phyloP scores from a whole-genome alignment of 2,329 filamentous ascomycete genomes.

The Exophiala calicioides region DNA sequence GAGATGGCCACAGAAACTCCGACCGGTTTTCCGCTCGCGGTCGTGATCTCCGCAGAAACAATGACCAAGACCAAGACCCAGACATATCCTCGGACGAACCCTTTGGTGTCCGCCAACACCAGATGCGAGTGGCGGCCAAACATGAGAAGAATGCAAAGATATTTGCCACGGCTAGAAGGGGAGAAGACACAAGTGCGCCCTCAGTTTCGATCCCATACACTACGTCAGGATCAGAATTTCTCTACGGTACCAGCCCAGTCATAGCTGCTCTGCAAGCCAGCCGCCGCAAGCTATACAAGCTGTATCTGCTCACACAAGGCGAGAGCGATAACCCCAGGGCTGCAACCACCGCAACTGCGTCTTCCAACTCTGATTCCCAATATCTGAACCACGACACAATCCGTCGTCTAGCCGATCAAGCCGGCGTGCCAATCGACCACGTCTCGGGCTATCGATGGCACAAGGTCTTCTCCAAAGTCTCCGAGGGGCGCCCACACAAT shows the following conservation, averaged over 20 bases:
- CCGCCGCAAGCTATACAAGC: conserved; percentile 74
- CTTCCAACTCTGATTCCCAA: too few relatives aligned
- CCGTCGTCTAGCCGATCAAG: conserved; percentile 15
- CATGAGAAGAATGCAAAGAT: too few relatives aligned
- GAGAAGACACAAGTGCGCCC: background rate
- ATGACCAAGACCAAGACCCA: conserved; percentile 3
- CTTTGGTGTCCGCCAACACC: too few relatives aligned
- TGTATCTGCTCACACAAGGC: conserved; percentile 81
- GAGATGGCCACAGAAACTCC: conserved; percentile 43
- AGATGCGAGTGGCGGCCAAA: too few relatives aligned
- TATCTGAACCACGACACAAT: conserved; percentile 19
- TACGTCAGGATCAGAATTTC: conserved; percentile 84
- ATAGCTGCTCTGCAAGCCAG: conserved; percentile 71
- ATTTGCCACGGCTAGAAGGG: conserved; percentile 4
- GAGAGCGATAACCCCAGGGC: too few relatives aligned
- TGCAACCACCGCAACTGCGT: too few relatives aligned
- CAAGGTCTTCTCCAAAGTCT: conserved; percentile 78
- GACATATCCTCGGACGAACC: too few relatives aligned
- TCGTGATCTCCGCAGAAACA: too few relatives aligned
- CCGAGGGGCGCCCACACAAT: conserved; percentile 80
- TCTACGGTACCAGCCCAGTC: conserved; percentile 83
- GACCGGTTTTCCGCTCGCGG: too few relatives aligned
- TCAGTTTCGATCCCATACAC: conserved; percentile 64
- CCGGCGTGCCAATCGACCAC: conserved; percentile 13
- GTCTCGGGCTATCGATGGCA: conserved; percentile 55